These are phyloP conservation scores for Pseudogymnoascus sp. DNA, from an alignment of 2,329 filamentous ascomycete genomes.

Conservation along the genomic window DNA sequence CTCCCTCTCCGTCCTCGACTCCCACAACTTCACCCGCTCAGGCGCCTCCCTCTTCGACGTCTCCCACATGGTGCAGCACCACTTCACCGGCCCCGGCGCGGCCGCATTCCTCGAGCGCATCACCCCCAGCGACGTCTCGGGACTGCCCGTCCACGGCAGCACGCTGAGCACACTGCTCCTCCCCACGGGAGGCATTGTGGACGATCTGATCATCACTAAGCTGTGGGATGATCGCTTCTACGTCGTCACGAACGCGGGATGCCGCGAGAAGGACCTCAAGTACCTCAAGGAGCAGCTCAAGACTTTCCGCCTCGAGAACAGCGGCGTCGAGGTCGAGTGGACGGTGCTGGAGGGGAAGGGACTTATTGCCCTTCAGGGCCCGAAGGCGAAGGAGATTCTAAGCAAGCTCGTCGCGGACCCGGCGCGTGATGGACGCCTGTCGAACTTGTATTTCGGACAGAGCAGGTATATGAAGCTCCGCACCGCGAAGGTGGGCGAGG, in stretches of 20 bases:
- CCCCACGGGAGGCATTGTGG: slow-evolving; percentile 83
- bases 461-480: slow-evolving; percentile 58
- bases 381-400: slow-evolving; percentile 63
- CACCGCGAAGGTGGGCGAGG: slow-evolving; percentile 40
- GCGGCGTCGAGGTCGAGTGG: slow-evolving; percentile 55
- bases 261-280: slow-evolving; percentile 75
- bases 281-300: slow-evolving; percentile 67
- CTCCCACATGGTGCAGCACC: slow-evolving; percentile 91
- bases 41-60: slow-evolving; percentile 93
- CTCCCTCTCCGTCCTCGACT: slow-evolving; percentile 68
- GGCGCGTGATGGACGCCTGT: slow-evolving; percentile 44
- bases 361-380: slow-evolving; percentile 84
- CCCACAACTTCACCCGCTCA: slow-evolving; percentile 80
- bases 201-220: slow-evolving; percentile 85
- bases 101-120: slow-evolving; percentile 74
- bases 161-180: slow-evolving; percentile 80
- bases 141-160: slow-evolving; percentile 59
- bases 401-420: slow-evolving; percentile 48
- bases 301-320: slow-evolving; percentile 43
- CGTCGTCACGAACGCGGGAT: slow-evolving; percentile 91
- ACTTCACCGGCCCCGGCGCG: slow-evolving; percentile 72
- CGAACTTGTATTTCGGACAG: slow-evolving; percentile 73
- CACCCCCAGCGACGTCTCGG: slow-evolving; percentile 65
- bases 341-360: slow-evolving; percentile 64
- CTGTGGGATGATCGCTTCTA: slow-evolving; percentile 72